Evolutionary conservation across 148 eudicot species (phyloP).

Genomic region (Agrostemma githago): DNA sequence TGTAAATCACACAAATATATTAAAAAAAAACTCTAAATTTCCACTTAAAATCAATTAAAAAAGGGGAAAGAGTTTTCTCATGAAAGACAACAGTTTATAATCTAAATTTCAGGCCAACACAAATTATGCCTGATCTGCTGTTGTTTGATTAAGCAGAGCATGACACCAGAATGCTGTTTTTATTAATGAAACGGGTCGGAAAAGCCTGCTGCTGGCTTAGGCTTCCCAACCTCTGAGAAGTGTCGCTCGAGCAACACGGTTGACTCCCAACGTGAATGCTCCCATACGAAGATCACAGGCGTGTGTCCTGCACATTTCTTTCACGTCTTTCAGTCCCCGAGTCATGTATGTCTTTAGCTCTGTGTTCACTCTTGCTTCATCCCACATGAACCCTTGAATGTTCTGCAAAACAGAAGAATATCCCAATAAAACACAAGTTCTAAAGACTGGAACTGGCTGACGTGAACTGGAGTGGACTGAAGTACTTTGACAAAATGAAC

Average conservation of each 20-base stretch:
- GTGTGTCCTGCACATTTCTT: constrained; percentile 85
- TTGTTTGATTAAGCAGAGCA: background rate
- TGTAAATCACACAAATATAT: background rate
- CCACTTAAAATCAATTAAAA: background rate
- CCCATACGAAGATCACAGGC: constrained; percentile 95
- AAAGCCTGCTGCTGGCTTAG: constrained; percentile 30
- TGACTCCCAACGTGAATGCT: constrained; percentile 86
- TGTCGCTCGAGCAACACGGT: constrained; percentile 93
- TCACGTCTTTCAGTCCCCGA: constrained; percentile 63
- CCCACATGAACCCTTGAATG: constrained; percentile 99
- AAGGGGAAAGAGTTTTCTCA: background rate
- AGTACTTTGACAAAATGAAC: no score
- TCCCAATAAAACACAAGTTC: background rate
- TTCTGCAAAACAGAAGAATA: constrained; percentile 38
- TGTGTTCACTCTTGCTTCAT: constrained; percentile 79
- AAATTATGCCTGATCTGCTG: background rate
- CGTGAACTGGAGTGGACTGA: no score
- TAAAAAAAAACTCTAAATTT: background rate
- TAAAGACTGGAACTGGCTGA: no score
- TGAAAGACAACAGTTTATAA: background rate
- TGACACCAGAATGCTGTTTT: background rate
- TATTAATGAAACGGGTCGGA: background rate
- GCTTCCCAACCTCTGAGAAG: constrained; percentile 98
- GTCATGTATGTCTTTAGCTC: constrained; percentile 89
- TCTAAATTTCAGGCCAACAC: background rate